Conservation (phyloP, 2,329 filamentous ascomycete species). For the Fusarium mangiferae region DNA sequence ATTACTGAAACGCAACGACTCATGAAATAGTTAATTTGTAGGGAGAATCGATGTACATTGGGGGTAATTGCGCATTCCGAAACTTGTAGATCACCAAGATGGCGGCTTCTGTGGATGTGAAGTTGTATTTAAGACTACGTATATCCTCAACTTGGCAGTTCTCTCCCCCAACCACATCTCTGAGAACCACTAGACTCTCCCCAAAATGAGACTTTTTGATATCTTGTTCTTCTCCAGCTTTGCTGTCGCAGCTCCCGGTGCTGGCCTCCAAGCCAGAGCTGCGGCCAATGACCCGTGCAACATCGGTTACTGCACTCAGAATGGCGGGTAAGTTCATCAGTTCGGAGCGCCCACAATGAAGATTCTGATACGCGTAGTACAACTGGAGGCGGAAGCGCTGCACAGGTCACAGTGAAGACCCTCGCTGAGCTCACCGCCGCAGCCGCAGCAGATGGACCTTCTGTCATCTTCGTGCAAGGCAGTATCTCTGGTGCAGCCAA, state of each 20-base stretch:
- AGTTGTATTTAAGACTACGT: not conserved
- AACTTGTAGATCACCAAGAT: fast-evolving
- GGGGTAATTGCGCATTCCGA: not conserved
- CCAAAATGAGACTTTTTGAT: constrained; percentile 11
- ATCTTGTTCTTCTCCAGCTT: not conserved
- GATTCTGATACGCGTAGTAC: not conserved
- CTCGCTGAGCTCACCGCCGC: constrained; percentile 30
- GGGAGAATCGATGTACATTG: not conserved
- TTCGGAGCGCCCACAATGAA: fast-evolving
- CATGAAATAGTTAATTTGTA: too few species aligned
- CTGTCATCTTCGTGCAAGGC: constrained; percentile 35
- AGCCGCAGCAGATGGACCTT: constrained; percentile 14
- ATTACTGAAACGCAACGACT: not conserved
- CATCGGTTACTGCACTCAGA: constrained; percentile 37
- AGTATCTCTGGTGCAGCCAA: constrained; percentile 38
- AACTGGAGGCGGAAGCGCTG: constrained; percentile 27
- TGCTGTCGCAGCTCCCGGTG: constrained; percentile 6
- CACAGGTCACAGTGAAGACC: constrained; percentile 25
- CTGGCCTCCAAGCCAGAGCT: constrained; percentile 15
- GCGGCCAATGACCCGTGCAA: constrained; percentile 20
- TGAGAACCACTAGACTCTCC: fast-evolving
- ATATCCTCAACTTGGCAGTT: not conserved
- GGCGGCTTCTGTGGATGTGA: fast-evolving
- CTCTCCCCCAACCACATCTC: too few species aligned
- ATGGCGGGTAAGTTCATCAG: constrained; percentile 23